These are phyloP conservation scores for Candida fluviatilis DNA, from an alignment of 805 yeast genomes.

Conservation along the genomic window DNA sequence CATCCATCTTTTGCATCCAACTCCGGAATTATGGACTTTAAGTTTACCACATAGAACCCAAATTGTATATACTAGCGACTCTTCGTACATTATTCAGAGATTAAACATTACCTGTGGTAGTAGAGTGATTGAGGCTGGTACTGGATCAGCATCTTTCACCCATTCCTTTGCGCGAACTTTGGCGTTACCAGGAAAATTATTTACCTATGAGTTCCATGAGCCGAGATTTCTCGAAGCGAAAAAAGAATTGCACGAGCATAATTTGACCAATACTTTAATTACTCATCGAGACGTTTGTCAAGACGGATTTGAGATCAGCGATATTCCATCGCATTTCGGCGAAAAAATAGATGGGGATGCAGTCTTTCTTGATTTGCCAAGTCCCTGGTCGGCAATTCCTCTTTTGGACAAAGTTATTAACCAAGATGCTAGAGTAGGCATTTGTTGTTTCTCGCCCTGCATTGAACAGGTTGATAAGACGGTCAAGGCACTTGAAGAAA, in stretches of 20 bases:
- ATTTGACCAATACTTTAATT: slow-evolving; percentile 56
- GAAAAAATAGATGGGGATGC: slow-evolving; percentile 55
- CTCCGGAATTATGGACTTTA: slow-evolving; percentile 95
- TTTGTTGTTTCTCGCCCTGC: slow-evolving; percentile 97
- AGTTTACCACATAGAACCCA: slow-evolving; percentile 97
- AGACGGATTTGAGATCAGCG: slow-evolving; percentile 65
- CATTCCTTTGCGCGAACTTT: slow-evolving; percentile 88
- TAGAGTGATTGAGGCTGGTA: slow-evolving; percentile 91
- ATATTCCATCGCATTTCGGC: slow-evolving; percentile 22
- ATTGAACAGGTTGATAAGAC: slow-evolving; percentile 94
- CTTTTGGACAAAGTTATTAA: slow-evolving; percentile 60
- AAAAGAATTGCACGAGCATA: slow-evolving; percentile 72
- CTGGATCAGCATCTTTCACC: slow-evolving; percentile 94
- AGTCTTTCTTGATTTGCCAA: slow-evolving; percentile 87
- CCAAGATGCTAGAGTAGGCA: slow-evolving; percentile 49
- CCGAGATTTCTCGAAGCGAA: slow-evolving; percentile 77
- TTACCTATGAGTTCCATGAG: slow-evolving; percentile 88
- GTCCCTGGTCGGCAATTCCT: slow-evolving; percentile 95
- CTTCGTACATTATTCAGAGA: slow-evolving; percentile 84
- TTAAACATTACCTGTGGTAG: slow-evolving; percentile 70
- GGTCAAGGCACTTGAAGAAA: slow-evolving; percentile 61
- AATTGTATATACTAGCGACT: slow-evolving; percentile 94
- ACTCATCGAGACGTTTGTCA: slow-evolving; percentile 93
- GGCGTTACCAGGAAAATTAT: slow-evolving; percentile 56
- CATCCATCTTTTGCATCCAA: slow-evolving; percentile 82